Conservation (phyloP, 331 rosid species). For the Malus hybrid region DNA sequence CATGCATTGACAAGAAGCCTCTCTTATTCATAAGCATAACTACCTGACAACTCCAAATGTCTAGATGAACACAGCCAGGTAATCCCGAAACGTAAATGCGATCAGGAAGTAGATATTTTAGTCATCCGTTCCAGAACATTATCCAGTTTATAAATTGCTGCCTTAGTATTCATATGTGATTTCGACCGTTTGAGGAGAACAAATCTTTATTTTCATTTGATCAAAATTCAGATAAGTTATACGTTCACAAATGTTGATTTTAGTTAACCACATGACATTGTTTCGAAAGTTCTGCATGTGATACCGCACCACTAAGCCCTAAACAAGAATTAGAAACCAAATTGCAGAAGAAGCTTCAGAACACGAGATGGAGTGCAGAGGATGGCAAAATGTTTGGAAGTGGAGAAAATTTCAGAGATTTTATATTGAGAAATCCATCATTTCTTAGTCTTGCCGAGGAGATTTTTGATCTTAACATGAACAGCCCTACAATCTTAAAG, state of each 20-base stretch:
- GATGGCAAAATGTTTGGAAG: conserved; percentile 11
- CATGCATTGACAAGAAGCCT: no score
- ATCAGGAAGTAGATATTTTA: no score
- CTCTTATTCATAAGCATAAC: no score
- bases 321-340: conserved; percentile 15
- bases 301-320: conserved; percentile 22
- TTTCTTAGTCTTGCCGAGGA: conserved; percentile 57
- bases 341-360: conserved; percentile 18
- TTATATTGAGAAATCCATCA: no score
- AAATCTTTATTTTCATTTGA: no score
- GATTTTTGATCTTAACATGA: conserved; percentile 44
- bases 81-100: no score
- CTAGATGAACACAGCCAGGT: no score
- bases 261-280: not conserved
- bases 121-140: no score
- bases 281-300: conserved; percentile 12
- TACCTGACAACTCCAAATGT: no score
- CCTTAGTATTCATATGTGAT: no score
- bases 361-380: not conserved
- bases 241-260: not conserved
- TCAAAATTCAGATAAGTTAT: not conserved
- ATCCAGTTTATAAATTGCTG: no score
- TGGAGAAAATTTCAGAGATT: not conserved
- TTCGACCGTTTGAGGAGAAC: no score
- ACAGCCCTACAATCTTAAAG: conserved; percentile 6